Conservation (phyloP, 192 early-diverging fungal species). For the Glomus cerebriforme region DNA sequence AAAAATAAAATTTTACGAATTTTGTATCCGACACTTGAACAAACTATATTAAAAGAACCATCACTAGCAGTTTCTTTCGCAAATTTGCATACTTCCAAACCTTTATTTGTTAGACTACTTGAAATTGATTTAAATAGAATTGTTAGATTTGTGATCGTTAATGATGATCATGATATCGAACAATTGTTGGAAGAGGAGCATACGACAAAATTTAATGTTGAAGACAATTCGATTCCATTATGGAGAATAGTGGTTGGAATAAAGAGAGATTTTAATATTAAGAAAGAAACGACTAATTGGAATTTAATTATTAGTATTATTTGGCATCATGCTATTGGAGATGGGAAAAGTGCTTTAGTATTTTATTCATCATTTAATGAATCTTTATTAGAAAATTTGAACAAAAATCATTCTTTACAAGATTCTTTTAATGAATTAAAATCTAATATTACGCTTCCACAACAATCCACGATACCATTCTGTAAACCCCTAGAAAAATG, state of each 20-base stretch:
- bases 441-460: not conserved
- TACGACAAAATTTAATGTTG: not conserved
- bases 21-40: not conserved
- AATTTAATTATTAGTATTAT: not conserved
- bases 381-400: not conserved
- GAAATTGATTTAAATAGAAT: not conserved
- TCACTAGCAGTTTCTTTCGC: no score
- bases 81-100: not conserved
- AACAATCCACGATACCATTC: not conserved
- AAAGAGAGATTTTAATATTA: not conserved
- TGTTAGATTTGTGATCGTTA: not conserved
- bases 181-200: not conserved
- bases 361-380: not conserved
- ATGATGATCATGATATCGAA: not conserved
- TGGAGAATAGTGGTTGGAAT: not conserved
- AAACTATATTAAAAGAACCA: not conserved
- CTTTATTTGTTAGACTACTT: not conserved
- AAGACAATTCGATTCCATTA: not conserved
- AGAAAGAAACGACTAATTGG: not conserved
- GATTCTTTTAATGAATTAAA: not conserved
- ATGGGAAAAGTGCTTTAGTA: not conserved
- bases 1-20: not conserved
- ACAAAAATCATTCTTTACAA: not conserved
- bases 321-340: not conserved
- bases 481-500: not conserved